Conservation (phyloP, 108 stramenopile species). For the Hondaea fermentalgiana region DNA sequence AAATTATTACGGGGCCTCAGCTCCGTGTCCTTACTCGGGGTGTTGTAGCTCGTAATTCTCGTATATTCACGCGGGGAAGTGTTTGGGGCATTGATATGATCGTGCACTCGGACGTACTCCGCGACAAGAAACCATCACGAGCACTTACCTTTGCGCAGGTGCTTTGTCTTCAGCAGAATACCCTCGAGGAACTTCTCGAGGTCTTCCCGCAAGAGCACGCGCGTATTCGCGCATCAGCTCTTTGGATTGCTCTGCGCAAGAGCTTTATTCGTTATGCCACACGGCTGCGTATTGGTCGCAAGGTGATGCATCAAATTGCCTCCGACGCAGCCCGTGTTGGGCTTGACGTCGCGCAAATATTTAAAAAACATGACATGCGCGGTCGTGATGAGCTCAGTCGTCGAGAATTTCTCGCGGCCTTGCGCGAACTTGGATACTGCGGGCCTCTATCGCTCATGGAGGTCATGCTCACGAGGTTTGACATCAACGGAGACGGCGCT, state of each 20-base stretch:
- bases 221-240: background rate
- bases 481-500: background rate
- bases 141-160: background rate
- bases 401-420: background rate
- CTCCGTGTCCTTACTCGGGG: background rate
- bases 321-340: background rate
- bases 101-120: background rate
- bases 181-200: background rate
- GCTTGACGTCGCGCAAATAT: background rate
- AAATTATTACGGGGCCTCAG: background rate
- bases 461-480: background rate
- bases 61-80: background rate
- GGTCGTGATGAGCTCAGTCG: background rate
- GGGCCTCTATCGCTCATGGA: background rate
- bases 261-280: background rate
- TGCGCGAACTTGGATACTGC: background rate
- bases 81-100: constrained; percentile 13
- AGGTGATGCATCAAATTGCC: background rate
- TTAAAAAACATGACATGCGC: background rate
- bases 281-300: background rate
- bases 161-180: background rate
- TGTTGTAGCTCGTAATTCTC: background rate
- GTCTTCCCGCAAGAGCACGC: background rate
- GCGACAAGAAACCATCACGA: background rate
- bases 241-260: background rate